Evolutionary conservation across 306 rosid species (phyloP), one percentile per base, ranked within the genome.

Genomic region (Prunus kanzakura): DNA sequence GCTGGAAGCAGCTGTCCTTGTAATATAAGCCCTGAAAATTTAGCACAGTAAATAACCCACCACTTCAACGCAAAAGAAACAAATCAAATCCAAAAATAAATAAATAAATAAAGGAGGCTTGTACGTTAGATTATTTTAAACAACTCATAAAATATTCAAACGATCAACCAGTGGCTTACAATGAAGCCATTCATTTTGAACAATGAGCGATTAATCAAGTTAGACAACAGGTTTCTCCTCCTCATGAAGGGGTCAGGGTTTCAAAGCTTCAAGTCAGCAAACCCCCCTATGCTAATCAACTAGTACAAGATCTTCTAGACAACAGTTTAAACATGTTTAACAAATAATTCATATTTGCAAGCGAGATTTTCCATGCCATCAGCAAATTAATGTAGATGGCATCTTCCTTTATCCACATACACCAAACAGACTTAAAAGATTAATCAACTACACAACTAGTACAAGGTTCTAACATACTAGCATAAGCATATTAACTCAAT

Each of bases 1-100:
- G 97, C 97, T 47, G 85, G 83, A 75, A 88, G 65, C 66, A 95
- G 79, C 75, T 92, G 84, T 41, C 97, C 97, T 87, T 92, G 97
- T 56, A 95, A 66, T 77, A 89, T 76, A 69, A 90, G 97, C 79
- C 99, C 99, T 95, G 67, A 70, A 82, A 69, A 49, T 75, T 76
- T 66, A 76, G 57, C 73, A 76, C 76, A 60, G 69, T 75, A 72
- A 67, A 69, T 56, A 71, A 78, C 75, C 60, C 68, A 22, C 80
- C 8, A 80, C 64, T 76, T 74, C 54, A 83, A 62, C 22, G 38
- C 57, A 64, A 80, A 72, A 78, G 62, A 74, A 66, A 64, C 52
- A 81, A 71, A 66, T n/a, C 29, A 30, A 75, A 79, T 1, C 70
- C n/a, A 20, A 22, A 75, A 72, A 46, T 38, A 38, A 38, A 38